Evolutionary conservation across 2,329 filamentous ascomycete genomes (phyloP).

Genomic region (Colletotrichum sp.): DNA sequence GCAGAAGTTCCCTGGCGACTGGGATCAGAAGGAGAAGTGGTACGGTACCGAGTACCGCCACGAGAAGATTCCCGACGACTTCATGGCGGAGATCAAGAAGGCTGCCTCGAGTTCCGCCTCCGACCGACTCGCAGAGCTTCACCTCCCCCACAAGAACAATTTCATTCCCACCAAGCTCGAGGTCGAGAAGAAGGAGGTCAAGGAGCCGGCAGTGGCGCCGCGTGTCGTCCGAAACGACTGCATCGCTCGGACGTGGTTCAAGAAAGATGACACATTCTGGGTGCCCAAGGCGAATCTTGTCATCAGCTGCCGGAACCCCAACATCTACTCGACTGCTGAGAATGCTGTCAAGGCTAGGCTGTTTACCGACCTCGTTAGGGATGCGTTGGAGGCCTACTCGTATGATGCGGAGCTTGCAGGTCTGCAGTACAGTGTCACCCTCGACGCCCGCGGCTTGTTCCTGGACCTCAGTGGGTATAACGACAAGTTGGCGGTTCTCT

Average conservation of each 20-base stretch:
- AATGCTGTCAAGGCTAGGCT: constrained; percentile 80
- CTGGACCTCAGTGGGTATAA: constrained; percentile 90
- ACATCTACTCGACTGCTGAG: constrained; percentile 80
- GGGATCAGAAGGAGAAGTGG: constrained; percentile 93
- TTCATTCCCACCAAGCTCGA: constrained; percentile 94
- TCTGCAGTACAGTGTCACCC: constrained; percentile 78
- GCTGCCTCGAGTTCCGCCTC: constrained; percentile 64
- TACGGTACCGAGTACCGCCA: constrained; percentile 94
- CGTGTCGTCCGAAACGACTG: constrained; percentile 86
- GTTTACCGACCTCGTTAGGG: constrained; percentile 85
- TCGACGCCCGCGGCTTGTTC: constrained; percentile 75
- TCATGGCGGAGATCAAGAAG: constrained; percentile 72
- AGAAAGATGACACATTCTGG: constrained; percentile 99
- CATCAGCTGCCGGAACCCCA: constrained; percentile 78
- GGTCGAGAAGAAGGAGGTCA: constrained; percentile 92
- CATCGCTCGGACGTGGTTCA: constrained; percentile 87
- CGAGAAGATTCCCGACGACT: constrained; percentile 78
- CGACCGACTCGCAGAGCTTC: constrained; percentile 72
- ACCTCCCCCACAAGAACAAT: constrained; percentile 91
- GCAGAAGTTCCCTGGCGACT: constrained; percentile 81
- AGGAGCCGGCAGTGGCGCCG: constrained; percentile 74
- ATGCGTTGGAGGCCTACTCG: constrained; percentile 89
- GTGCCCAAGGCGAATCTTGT: constrained; percentile 92
- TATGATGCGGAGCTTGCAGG: constrained; percentile 96
- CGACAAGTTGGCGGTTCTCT: constrained; percentile 88